Percentiles rank a stretch among this genome's conserved stretches.
Conservation (phyloP, 2,329 filamentous ascomycete genomes). For the Neopestalotiopsis sp. region DNA sequence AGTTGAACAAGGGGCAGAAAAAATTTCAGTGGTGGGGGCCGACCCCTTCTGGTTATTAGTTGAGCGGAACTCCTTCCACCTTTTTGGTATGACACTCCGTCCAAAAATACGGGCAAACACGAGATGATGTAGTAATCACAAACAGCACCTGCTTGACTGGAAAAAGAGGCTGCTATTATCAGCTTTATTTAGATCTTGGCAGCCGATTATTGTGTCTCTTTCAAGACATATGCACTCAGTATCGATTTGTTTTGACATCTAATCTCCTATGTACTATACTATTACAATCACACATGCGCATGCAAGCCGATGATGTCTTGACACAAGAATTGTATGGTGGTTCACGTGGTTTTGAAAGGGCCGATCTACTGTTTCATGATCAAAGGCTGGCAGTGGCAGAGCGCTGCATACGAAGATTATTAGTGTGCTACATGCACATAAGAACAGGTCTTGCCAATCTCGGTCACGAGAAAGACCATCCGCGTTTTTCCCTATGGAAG, state of each 20-base stretch:
- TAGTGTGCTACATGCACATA: background rate
- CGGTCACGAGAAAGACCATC: background rate
- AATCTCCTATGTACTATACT: too few species aligned
- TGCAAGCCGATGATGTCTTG: background rate
- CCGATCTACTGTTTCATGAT: background rate
- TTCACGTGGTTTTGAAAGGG: background rate
- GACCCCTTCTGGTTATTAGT: too few species aligned
- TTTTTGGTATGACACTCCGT: background rate
- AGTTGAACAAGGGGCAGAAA: background rate
- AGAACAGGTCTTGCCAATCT: background rate
- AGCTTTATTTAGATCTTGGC: too few species aligned
- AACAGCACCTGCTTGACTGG: conserved; percentile 1
- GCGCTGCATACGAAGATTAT: background rate
- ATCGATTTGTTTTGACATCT: too few species aligned
- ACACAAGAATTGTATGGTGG: background rate
- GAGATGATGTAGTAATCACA: background rate
- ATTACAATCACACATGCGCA: too few species aligned
- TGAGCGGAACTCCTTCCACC: too few species aligned
- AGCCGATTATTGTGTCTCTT: too few species aligned
- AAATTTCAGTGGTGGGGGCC: background rate
- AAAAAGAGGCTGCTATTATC: background rate
- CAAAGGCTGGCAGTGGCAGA: background rate
- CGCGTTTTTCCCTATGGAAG: background rate
- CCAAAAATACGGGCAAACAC: background rate
- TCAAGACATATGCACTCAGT: too few species aligned